phyloP scores from a whole-genome alignment of 2,329 filamentous ascomycete genomes.

The Fonsecaea multimorphosa region DNA sequence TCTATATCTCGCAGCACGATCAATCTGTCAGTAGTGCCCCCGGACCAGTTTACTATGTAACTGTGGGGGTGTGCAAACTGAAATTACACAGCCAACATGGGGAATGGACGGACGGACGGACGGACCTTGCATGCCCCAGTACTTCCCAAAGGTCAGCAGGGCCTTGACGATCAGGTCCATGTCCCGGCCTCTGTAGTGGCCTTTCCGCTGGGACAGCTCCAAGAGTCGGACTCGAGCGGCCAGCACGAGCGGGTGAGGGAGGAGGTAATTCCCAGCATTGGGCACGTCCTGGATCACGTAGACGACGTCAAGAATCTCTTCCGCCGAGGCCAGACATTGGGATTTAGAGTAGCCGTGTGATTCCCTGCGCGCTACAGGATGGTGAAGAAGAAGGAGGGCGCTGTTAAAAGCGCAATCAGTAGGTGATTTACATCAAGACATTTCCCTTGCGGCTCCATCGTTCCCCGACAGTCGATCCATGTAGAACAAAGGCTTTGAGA shows the following conservation, averaged over 20 bases:
- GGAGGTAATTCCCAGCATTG: conserved; percentile 9
- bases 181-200: conserved; percentile 11
- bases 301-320: conserved; percentile 12
- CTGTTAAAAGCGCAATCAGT: not conserved
- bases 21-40: too few relatives aligned
- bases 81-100: not conserved
- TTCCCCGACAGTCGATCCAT: too few relatives aligned
- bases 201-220: conserved; percentile 4
- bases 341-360: conserved; percentile 10
- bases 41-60: too few relatives aligned
- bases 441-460: too few relatives aligned
- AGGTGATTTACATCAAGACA: too few relatives aligned
- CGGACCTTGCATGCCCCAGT: conserved; percentile 15
- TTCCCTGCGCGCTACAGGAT: conserved; percentile 1
- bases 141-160: conserved; percentile 8
- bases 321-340: not conserved
- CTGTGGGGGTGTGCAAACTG: not conserved
- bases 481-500: too few relatives aligned
- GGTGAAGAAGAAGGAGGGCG: conserved; percentile 8
- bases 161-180: conserved; percentile 15
- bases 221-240: conserved; percentile 7
- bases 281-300: conserved; percentile 7
- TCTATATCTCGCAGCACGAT: not conserved
- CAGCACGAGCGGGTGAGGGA: conserved; percentile 12
- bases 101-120: not conserved